Evolutionary conservation across 257 asterid species (phyloP).

Genomic region (Solanum megistacrolobum): DNA sequence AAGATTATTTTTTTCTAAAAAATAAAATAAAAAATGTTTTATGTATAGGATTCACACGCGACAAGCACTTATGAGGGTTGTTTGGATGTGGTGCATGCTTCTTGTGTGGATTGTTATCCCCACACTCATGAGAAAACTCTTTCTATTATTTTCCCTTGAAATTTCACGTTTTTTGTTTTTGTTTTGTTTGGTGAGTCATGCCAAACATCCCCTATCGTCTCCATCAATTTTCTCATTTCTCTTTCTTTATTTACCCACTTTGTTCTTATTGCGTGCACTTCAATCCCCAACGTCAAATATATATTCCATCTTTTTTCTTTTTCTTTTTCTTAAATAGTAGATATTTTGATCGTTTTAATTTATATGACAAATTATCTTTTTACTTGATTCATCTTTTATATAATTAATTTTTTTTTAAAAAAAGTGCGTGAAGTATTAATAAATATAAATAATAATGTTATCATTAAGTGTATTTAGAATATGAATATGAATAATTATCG

Average conservation of each 20-base stretch:
- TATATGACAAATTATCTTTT: too few species aligned
- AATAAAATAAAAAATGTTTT: background rate
- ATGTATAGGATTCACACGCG: constrained; percentile 41
- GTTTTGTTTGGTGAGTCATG: constrained; percentile 21
- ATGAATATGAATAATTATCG: background rate
- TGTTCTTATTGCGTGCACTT: background rate
- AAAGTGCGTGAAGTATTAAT: background rate
- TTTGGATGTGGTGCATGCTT: constrained; percentile 8
- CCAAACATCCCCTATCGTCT: constrained; percentile 1
- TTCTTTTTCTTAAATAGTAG: too few species aligned
- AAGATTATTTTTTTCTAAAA: background rate
- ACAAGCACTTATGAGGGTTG: constrained; percentile 38
- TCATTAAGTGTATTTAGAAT: background rate
- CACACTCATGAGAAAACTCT: background rate
- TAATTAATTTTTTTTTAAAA: too few species aligned
- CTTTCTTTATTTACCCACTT: background rate
- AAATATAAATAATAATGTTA: background rate
- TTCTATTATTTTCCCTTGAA: background rate
- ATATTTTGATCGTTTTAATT: too few species aligned
- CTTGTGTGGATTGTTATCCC: background rate
- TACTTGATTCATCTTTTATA: background rate
- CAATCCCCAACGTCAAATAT: background rate
- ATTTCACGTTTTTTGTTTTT: constrained; percentile 5
- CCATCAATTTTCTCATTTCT: background rate
- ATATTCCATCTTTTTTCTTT: too few species aligned